Evolutionary conservation across 305 asterid species (phyloP).

Genomic region (Caryopteris hybrid): DNA sequence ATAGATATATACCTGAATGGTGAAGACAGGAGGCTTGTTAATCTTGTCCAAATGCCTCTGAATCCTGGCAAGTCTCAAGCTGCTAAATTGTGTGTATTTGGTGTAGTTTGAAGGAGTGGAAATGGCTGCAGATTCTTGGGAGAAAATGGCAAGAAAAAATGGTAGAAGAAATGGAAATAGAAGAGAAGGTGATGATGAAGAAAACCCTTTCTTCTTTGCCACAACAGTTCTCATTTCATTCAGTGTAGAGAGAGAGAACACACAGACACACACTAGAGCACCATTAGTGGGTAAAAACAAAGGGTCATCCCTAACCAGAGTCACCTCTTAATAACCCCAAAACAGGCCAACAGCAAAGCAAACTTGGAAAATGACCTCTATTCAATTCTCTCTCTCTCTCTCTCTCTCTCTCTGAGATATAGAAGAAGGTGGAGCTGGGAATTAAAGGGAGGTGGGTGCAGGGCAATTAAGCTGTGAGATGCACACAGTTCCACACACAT

Average conservation of each 20-base stretch:
- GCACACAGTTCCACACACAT: constrained; percentile 34
- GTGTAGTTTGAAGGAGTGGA: constrained; percentile 51
- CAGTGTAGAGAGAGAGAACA: not conserved
- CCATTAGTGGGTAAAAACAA: constrained; percentile 34
- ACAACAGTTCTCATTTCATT: too few species aligned
- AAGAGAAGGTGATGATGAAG: too few species aligned
- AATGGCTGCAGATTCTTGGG: constrained; percentile 12
- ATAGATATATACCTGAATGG: constrained; percentile 50
- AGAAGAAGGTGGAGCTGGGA: too few species aligned
- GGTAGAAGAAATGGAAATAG: constrained; percentile 10
- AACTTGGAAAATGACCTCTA: constrained; percentile 47
- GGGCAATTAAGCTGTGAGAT: constrained; percentile 36
- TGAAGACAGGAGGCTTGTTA: constrained; percentile 74
- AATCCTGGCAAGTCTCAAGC: constrained; percentile 76
- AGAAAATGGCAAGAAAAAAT: constrained; percentile 10
- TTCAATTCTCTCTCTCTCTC: not conserved
- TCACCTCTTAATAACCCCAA: constrained; percentile 38
- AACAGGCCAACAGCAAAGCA: constrained; percentile 34
- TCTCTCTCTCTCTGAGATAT: not conserved
- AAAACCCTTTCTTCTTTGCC: too few species aligned
- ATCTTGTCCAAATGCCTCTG: constrained; percentile 63
- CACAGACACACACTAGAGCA: constrained; percentile 3
- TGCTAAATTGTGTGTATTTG: constrained; percentile 45
- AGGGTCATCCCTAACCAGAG: not conserved
- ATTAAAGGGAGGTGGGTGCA: constrained; percentile 39